These are phyloP conservation scores for Pseudoscleropodium purum DNA, from an alignment of 225 moss, liverwort and hornwort species.

Conservation along the genomic window DNA sequence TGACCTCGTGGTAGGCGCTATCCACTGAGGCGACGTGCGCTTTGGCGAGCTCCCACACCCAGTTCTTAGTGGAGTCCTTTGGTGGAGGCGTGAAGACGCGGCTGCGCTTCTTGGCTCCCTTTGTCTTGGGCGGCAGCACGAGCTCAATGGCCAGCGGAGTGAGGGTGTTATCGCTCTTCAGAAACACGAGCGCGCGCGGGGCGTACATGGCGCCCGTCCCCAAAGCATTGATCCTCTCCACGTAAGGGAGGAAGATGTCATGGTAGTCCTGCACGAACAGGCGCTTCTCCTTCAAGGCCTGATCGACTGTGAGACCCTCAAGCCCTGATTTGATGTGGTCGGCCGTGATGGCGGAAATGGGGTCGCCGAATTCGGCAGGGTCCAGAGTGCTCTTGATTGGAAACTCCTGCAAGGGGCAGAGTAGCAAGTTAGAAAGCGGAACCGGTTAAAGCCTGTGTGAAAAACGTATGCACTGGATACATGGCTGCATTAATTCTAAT, in stretches of 20 bases:
- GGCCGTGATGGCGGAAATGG: conserved; percentile 41
- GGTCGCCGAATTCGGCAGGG: conserved; percentile 48
- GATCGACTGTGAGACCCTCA: conserved; percentile 41
- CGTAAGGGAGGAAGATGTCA: conserved; percentile 56
- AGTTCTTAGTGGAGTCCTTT: not conserved
- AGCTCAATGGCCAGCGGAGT: conserved; percentile 43
- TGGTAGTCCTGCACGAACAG: conserved; percentile 71
- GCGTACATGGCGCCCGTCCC: conserved; percentile 34
- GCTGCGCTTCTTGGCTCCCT: conserved; percentile 7
- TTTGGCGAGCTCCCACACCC: conserved; percentile 47
- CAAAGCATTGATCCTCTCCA: conserved; percentile 39
- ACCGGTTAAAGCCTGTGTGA: not conserved
- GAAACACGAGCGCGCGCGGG: conserved; percentile 32
- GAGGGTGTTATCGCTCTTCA: conserved; percentile 10
- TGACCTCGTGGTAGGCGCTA: conserved; percentile 29
- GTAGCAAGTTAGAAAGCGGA: not conserved
- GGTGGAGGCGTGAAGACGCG: conserved; percentile 33
- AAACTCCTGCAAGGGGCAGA: conserved; percentile 35
- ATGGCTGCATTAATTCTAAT: too few relatives aligned
- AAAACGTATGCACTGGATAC: not conserved
- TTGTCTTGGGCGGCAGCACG: conserved; percentile 8
- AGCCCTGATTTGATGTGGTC: conserved; percentile 39
- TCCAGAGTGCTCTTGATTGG: conserved; percentile 73
- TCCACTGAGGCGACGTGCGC: conserved; percentile 29
- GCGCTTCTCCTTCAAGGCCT: conserved; percentile 51